phyloP scores from a whole-genome alignment of 106 monocot genomes.

The Dactylorhiza incarnata region DNA sequence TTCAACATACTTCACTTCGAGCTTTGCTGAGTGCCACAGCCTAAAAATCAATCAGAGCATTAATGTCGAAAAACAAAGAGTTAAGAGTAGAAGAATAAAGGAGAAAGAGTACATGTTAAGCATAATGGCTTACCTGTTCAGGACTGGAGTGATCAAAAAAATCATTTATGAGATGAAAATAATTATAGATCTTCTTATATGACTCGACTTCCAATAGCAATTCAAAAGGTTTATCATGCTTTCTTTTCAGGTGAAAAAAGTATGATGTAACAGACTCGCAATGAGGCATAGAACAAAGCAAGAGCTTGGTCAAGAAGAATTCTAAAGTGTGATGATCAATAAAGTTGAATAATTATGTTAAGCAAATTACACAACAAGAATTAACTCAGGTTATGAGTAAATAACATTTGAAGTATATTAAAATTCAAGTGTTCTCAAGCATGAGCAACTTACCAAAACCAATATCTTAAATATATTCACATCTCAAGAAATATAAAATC shows the following conservation, averaged over 20 bases:
- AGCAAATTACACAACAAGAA: not conserved
- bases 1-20: slow-evolving; percentile 78
- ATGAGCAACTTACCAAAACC: not conserved
- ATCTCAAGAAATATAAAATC: not conserved
- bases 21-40: slow-evolving; percentile 60
- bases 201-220: slow-evolving; percentile 80
- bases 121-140: slow-evolving; percentile 45
- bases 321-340: not conserved
- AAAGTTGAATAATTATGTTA: not conserved
- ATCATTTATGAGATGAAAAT: slow-evolving; percentile 86
- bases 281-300: not conserved
- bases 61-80: not conserved
- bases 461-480: not conserved
- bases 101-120: not conserved
- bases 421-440: not conserved
- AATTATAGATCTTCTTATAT: slow-evolving; percentile 84
- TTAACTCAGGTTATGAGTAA: not conserved
- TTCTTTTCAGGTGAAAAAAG: slow-evolving; percentile 71
- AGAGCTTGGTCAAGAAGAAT: not conserved
- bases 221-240: slow-evolving; percentile 72
- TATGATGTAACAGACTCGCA: slow-evolving; percentile 80
- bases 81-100: not conserved
- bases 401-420: not conserved
- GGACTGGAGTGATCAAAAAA: slow-evolving; percentile 75
- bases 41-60: slow-evolving; percentile 22